phyloP scores from a whole-genome alignment of 2,329 filamentous ascomycete species.

The Xylogone sp. region DNA sequence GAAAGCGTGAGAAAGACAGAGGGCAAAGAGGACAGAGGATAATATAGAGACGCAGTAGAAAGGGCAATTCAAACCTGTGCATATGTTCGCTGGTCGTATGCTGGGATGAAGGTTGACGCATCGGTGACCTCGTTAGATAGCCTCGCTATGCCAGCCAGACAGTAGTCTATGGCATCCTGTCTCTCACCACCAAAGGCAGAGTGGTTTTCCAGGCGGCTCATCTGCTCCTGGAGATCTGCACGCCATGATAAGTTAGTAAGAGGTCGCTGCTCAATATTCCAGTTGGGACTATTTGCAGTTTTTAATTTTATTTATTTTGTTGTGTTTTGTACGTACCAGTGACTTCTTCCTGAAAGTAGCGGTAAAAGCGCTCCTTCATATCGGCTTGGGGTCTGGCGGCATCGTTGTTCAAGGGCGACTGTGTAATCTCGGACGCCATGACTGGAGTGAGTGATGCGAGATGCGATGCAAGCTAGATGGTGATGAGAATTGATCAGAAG shows the following conservation, averaged over 20 bases:
- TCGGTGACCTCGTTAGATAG: constrained; percentile 84
- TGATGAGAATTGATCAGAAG: no score
- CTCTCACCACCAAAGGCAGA: constrained; percentile 68
- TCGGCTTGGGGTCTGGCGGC: constrained; percentile 25
- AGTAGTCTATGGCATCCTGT: constrained; percentile 75
- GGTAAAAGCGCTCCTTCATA: constrained; percentile 77
- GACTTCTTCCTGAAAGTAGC: constrained; percentile 74
- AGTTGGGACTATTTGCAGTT: no score
- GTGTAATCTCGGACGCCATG: constrained; percentile 12
- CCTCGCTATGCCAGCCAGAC: constrained; percentile 73
- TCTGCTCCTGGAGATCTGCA: constrained; percentile 73
- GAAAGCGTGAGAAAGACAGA: neutral
- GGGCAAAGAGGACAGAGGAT: neutral
- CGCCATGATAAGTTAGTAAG: constrained; percentile 4
- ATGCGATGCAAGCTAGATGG: no score
- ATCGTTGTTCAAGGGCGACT: constrained; percentile 16
- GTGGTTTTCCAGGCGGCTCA: constrained; percentile 62
- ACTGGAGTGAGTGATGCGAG: no score
- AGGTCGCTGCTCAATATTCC: no score
- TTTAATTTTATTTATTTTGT: no score
- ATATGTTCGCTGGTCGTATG: constrained; percentile 87
- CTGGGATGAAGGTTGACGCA: constrained; percentile 74
- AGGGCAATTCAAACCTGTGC: constrained; percentile 55
- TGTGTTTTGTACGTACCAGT: constrained; percentile 46
- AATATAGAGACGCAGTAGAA: no score